These are phyloP conservation scores for Alternaria consortialis DNA, from an alignment of 2,329 filamentous ascomycete species.

Conservation along the genomic window DNA sequence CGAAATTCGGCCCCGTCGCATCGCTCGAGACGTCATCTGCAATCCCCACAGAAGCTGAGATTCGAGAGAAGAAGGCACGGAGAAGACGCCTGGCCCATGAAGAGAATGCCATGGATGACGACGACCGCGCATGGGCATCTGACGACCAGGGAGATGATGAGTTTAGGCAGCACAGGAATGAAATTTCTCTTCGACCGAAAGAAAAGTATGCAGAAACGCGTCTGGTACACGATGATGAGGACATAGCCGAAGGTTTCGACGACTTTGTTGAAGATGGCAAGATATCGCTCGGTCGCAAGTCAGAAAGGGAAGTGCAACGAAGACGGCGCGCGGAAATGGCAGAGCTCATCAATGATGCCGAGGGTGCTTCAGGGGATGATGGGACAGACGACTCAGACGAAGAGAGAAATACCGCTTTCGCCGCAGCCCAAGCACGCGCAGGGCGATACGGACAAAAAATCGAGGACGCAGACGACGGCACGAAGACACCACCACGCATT, in stretches of 20 bases:
- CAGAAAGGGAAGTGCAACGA: conserved; percentile 74
- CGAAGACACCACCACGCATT: conserved; percentile 75
- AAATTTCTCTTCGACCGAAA: conserved; percentile 62
- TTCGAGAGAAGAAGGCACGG: conserved; percentile 88
- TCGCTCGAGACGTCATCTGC: conserved; percentile 48
- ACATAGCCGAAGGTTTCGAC: conserved; percentile 92
- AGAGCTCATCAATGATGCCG: conserved; percentile 81
- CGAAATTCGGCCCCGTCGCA: conserved; percentile 66
- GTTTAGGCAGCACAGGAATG: conserved; percentile 48
- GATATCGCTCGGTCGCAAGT: conserved; percentile 79
- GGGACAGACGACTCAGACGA: conserved; percentile 72
- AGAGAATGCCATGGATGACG: conserved; percentile 65
- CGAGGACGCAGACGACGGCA: conserved; percentile 52
- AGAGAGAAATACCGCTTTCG: conserved; percentile 79
- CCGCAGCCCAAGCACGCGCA: conserved; percentile 83
- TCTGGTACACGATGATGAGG: conserved; percentile 85
- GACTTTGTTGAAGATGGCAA: conserved; percentile 87
- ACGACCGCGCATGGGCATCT: conserved; percentile 53
- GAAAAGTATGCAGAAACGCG: conserved; percentile 74
- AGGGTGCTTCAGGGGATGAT: conserved; percentile 74
- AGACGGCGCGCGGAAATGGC: conserved; percentile 80
- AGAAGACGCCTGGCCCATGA: conserved; percentile 81
- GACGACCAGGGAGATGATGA: conserved; percentile 53
- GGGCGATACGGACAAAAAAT: conserved; percentile 77
- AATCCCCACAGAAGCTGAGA: conserved; percentile 85